Evolutionary conservation across 208 protist species (phyloP).

Genomic region (Tritrichomonas foetus): DNA sequence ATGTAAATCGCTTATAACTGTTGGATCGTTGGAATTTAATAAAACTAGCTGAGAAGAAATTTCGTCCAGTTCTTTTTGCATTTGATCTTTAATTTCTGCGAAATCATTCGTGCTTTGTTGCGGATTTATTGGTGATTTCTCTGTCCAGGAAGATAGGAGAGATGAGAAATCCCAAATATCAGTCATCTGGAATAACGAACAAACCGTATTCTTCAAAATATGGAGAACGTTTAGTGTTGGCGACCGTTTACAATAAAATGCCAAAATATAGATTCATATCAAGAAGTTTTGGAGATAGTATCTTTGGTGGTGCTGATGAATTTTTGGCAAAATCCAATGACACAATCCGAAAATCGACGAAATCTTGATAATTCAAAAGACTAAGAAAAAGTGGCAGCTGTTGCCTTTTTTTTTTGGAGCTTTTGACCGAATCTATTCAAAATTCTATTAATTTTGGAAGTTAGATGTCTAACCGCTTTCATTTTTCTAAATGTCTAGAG

Average conservation of each 20-base stretch:
- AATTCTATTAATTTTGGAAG: no score
- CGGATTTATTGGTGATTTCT: no score
- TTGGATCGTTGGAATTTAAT: not conserved
- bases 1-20: not conserved
- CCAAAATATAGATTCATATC: not conserved
- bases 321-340: not conserved
- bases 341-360: not conserved
- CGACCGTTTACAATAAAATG: not conserved
- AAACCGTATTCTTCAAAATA: no score
- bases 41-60: not conserved
- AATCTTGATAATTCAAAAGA: not conserved
- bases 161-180: constrained; percentile 10
- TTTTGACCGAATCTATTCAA: no score
- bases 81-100: not conserved
- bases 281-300: not conserved
- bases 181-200: not conserved
- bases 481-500: no score
- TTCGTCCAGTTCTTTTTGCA: not conserved
- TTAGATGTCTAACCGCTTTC: no score
- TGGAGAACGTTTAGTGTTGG: no score
- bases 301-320: not conserved
- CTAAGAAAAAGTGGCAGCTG: no score
- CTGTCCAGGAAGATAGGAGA: not conserved
- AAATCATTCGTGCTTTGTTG: no score
- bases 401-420: no score